Evolutionary conservation across 2,329 filamentous ascomycete species (phyloP), one percentile per base, ranked within the genome.

Genomic region (Monosporascus sp.): DNA sequence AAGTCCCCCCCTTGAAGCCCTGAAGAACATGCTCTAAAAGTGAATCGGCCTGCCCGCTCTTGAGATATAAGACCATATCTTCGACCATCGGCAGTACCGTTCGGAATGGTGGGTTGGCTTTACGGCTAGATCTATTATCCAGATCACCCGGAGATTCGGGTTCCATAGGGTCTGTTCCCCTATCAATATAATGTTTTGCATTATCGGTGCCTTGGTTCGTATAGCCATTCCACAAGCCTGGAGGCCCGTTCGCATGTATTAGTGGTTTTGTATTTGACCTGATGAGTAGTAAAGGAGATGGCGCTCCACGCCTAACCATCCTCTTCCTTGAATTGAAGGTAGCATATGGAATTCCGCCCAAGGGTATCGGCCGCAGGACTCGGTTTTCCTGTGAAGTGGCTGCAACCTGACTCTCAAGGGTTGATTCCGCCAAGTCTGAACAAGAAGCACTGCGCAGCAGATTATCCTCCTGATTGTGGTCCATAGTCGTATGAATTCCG

Each of bases 61-160:
- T 76, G 51, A 85, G 75, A 46, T 80, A 72, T 24, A 86, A 70
- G 2, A 84, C 72, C 1, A 84, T 62, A 55, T 86, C 79, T 60
- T 86, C 83, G 0, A 72, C 60, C 42, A 82, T 66, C 0, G 78
- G 75, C 22, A 86, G 69, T 0, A 82, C 72, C 1, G 77, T 70
- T 36, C 73, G 68, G 39, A 74, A 73, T 0, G 62, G 51, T 17
- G 61, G 53, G 8, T 65, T 51, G 7, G 54, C 41, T 15, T 59
- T 56, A 1, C 55, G 25, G 15, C 64, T 51, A 7, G 55, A 49
- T 27, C 51, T 41, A 4, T 57, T 55, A 8, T 52, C 57, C 1
- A 59, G 37, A 36, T 54, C 25, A 18, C 57, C 51, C 34, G 48
- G 60, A 22, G 49, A 44, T 17, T 25, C 51, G 18, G 11, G 45